These are phyloP conservation scores for Aquilaria agallochum DNA, from an alignment of 441 rosid genomes.

Conservation along the genomic window DNA sequence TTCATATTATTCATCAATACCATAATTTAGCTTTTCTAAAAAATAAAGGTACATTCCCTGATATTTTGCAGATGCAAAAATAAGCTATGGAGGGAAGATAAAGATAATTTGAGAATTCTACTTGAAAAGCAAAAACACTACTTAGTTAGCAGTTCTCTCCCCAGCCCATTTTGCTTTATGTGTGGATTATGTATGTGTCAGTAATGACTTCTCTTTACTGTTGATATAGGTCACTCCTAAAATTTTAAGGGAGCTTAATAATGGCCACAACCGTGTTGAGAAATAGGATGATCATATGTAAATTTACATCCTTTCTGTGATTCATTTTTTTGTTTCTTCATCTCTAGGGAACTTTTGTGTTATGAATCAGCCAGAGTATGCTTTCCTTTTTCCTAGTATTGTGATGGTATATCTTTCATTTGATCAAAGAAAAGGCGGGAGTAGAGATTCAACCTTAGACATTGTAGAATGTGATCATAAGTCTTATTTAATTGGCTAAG, in stretches of 20 bases:
- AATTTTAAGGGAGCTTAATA: constrained; percentile 67
- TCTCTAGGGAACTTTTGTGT: too few relatives aligned
- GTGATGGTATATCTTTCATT: too few relatives aligned
- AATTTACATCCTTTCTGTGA: constrained; percentile 55
- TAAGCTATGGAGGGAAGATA: constrained; percentile 73
- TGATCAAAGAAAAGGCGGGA: too few relatives aligned
- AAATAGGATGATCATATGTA: constrained; percentile 59
- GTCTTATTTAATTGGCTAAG: too few relatives aligned
- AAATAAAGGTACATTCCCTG: too few relatives aligned
- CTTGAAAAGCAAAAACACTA: constrained; percentile 68
- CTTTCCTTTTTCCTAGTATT: too few relatives aligned
- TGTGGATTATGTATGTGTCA: neutral
- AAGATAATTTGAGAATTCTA: constrained; percentile 58
- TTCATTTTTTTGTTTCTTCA: neutral
- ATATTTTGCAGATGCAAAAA: constrained; percentile 66
- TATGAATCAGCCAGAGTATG: too few relatives aligned
- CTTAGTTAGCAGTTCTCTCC: constrained; percentile 39
- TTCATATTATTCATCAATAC: too few relatives aligned
- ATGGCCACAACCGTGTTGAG: constrained; percentile 79
- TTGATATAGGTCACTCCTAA: constrained; percentile 67
- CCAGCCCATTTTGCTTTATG: neutral
- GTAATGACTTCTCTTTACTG: constrained; percentile 1
- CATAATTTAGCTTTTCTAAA: too few relatives aligned
- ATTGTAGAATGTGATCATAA: too few relatives aligned
- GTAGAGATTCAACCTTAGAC: too few relatives aligned